Base-by-base conservation (phyloP, 768 basidiomycete species). In the Naematelia encephala region DNA sequence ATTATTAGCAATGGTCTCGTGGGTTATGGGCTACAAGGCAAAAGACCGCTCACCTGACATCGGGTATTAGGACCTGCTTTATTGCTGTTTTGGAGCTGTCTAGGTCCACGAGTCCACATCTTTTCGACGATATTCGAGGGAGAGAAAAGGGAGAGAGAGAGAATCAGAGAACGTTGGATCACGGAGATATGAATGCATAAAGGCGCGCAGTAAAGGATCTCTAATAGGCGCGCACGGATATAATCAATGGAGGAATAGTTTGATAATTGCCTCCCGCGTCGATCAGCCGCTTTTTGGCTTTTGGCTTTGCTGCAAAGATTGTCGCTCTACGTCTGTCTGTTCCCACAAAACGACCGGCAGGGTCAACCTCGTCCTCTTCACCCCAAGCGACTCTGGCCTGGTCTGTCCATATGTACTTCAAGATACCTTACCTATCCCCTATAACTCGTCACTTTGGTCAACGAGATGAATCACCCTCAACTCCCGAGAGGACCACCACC, bases 11-110 rank as follows among this genome's bases (percentile, higher is more conserved):
- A 39, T 39, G 16, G 34, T 39, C 8, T 39, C 34, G 8, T 39
- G 8, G 34, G 8, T 8, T 39, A 39, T 39, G 34, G 34, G 34
- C 8, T 39, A 39, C 16, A 16, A 16, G 34, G 34, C 16, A 16
- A 8, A 39, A 39, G 34, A 16, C 8, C 16, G 57, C 68, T 54
- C 44, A 70, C 69, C 44, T 71, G 70, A 55, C 70, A 72, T 16
- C 70, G 63, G 12, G 70, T 72, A 48, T 69, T 72, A 1, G 68
- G 63, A 16, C 60, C 51, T n/a, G 70, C 66, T 53, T 56, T 55
- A 44, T 65, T 63, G 21, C 48, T 43, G 49, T 64, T 67, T 28
- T 61, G 56, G 13, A 72, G 60, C 52, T 68, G 67, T 46, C 57
- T 60, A 2, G 67, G 70, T 14, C 59, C 58, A 42, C 62, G 42